These are phyloP conservation scores for Colletotrichum lupini DNA, from an alignment of 2,329 filamentous ascomycete species.

Conservation along the genomic window DNA sequence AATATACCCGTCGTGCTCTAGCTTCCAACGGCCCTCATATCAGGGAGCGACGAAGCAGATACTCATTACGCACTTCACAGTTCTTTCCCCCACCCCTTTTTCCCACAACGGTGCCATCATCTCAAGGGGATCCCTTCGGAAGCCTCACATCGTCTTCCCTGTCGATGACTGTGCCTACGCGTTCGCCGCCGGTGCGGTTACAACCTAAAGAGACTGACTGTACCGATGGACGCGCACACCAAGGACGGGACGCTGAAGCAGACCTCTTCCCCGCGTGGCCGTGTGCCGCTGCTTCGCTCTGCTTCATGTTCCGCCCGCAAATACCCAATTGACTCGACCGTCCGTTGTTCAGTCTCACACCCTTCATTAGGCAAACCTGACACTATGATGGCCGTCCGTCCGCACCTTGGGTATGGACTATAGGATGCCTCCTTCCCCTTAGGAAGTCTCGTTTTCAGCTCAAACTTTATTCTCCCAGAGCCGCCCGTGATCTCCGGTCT, in stretches of 20 bases:
- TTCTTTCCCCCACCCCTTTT: neutral
- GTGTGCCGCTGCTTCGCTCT: slow-evolving; percentile 3
- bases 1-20: neutral
- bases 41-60: neutral
- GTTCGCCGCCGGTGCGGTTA: neutral
- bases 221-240: neutral
- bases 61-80: neutral
- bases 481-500: slow-evolving; percentile 16
- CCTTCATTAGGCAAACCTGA: slow-evolving; percentile 1
- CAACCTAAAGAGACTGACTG: neutral
- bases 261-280: neutral
- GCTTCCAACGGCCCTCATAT: neutral
- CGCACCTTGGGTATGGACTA: neutral
- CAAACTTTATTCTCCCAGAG: slow-evolving; percentile 1
- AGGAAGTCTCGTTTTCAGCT: neutral
- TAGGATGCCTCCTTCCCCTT: neutral
- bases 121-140: slow-evolving; percentile 14
- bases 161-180: neutral
- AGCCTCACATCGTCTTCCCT: neutral
- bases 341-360: neutral
- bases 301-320: neutral
- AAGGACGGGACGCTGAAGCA: neutral
- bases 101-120: neutral
- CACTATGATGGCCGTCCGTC: slow-evolving; percentile 14
- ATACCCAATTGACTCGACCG: slow-evolving; percentile 5